phyloP scores from a whole-genome alignment of 257 asterid species.

The Gentiana straminea region DNA sequence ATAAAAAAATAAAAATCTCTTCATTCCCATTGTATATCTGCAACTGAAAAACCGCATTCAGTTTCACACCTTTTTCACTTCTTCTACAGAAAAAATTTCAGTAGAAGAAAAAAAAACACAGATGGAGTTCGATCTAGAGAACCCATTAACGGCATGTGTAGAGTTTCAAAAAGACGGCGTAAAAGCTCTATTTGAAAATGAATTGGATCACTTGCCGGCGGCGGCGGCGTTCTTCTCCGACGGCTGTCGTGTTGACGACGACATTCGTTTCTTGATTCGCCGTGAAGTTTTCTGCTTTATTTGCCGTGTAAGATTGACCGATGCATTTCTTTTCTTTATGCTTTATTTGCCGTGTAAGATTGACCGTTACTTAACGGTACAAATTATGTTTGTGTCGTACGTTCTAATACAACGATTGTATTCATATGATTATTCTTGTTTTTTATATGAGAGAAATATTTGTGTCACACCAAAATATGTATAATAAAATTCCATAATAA shows the following conservation, averaged over 20 bases:
- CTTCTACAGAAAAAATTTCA: neutral
- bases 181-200: constrained; percentile 40
- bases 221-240: constrained; percentile 14
- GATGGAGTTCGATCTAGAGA: constrained; percentile 42
- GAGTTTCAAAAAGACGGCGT: constrained; percentile 27
- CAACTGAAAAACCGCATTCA: constrained; percentile 7
- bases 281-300: constrained; percentile 32
- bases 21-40: neutral
- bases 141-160: constrained; percentile 27
- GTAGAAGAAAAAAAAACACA: neutral
- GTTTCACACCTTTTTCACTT: neutral
- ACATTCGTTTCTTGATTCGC: constrained; percentile 31
- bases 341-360: constrained; percentile 31
- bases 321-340: constrained; percentile 2
- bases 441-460: too few species aligned
- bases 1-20: neutral
- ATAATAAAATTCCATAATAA: too few species aligned
- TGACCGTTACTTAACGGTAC: neutral
- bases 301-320: constrained; percentile 18
- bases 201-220: constrained; percentile 40
- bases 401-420: neutral
- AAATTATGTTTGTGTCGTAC: neutral
- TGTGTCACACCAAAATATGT: too few species aligned
- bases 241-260: constrained; percentile 12
- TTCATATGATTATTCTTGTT: neutral